Evolutionary conservation across 805 yeast species (phyloP), one percentile per base, ranked within the genome.

Genomic region (Suhomyces sp.): DNA sequence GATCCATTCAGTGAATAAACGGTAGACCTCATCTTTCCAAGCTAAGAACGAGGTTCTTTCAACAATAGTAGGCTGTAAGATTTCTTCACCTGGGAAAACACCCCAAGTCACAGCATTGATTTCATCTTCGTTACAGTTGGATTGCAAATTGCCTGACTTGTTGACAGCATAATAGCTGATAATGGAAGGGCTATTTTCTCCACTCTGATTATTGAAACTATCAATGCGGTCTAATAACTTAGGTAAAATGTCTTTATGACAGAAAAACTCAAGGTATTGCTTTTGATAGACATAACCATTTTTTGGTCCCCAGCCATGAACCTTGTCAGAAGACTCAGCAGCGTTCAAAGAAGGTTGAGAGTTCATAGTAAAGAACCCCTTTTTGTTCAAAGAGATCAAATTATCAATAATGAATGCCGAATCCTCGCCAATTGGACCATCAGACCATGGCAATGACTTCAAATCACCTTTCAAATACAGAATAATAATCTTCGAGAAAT

Each of bases 51-150:
- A 90, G 38, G 86, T 84, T 64, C 85, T 87, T 68, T 93, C 98
- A 19, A 93, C 97, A 67, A 93, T 90, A 0, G 98, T 93, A 49
- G 98, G 97, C 73, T 93, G 98, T 57, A 90, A 79, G 50, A 93
- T 88, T 72, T 93, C 97, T 65, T 87, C 87, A 38, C 97, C 97
- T 26, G 98, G 97, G 83, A 90, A 91, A 51, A 92, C 90, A 57
- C 98, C 98, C 98, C 98, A 93, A 17, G 98, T 93, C 52, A 93
- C 97, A 7, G 98, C 97, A 65, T 90, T 92, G 57, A 96, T 91
- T 56, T 84, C 87, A 36, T 85, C 89, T 45, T 82, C 85, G 23
- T 80, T 80, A 47, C 90, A 84, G 69, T 92, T 92, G 48, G 96
- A 82, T 17, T 67, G 57, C 50, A 91, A 74, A 42, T 82, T 83